Base-by-base conservation (phyloP, 192 early-diverging fungal genomes). In the Coemansia brasiliensis region DNA sequence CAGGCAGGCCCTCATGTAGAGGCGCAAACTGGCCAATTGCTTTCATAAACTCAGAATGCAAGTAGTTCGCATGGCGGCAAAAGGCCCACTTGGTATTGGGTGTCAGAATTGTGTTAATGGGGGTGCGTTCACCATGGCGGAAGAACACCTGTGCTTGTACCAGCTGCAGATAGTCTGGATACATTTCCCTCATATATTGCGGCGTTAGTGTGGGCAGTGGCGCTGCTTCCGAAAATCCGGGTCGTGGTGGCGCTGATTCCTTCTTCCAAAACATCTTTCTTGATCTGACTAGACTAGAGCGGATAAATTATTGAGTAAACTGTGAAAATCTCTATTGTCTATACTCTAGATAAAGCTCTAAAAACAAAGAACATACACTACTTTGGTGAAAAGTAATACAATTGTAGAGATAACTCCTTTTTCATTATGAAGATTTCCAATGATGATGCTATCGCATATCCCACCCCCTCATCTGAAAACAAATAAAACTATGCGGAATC, bases 41-140 rank as follows among this genome's bases (percentile, higher is more conserved):
- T 39, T 58, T 63, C 71, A 74, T 67, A 26, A 74, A 74, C 56
- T 67, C 60, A 16, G 64, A 38, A 25, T 74, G 60, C 56, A 67
- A 37, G 41, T 45, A 56, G 52, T 74, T 74, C 12, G 64, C 63
- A 2, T 57, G 52, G 51, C 50, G 44, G 57, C 71, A 74, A 18
- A 59, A 62, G 22, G 55, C 37, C 71, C 71, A 74, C 6, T 54
- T 16, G 18, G 26, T 1, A 35, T 39, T n/a, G 3, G 25, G 11
- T 8, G 49, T 41, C 44, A 74, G 52, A 4, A 52, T 48, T 5
- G 21, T 9, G 0, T 37, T 40, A 10, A 74, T 43, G 0, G 71
- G 71, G 15, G 64, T 59, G 64, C 71, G 71, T 29, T 74, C 71
- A 39, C 73, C 73, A 26, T 75, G 73, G 25, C 73, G 57, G 66